Evolutionary conservation across 148 eudicot species (phyloP).

Genomic region (Heliosperma pusillum): DNA sequence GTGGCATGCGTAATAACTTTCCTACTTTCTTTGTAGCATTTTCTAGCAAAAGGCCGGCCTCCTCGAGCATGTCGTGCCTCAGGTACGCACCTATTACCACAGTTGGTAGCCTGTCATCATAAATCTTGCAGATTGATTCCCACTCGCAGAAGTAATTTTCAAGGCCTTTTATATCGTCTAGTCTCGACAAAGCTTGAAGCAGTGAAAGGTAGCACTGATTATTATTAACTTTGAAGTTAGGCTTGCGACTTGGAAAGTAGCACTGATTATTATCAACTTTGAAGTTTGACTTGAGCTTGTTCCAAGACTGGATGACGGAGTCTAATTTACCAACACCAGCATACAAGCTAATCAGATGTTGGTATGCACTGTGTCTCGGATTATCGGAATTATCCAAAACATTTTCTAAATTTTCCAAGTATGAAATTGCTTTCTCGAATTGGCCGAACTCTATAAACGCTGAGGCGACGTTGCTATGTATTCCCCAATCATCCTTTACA

Average conservation of each 20-base stretch:
- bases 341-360: conserved; percentile 51
- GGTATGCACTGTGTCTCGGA: conserved; percentile 36
- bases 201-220: conserved; percentile 42
- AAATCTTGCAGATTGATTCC: conserved; percentile 37
- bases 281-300: conserved; percentile 38
- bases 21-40: conserved; percentile 28
- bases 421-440: conserved; percentile 45
- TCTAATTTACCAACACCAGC: conserved; percentile 41
- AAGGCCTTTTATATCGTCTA: conserved; percentile 41
- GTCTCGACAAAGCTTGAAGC: conserved; percentile 50
- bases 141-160: conserved; percentile 52
- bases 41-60: conserved; percentile 45
- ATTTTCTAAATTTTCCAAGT: conserved; percentile 46
- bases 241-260: conserved; percentile 43
- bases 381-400: conserved; percentile 20
- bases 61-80: conserved; percentile 41
- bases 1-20: conserved; percentile 24
- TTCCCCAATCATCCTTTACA: conserved; percentile 40
- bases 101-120: conserved; percentile 50
- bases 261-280: conserved; percentile 32
- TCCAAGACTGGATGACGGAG: conserved; percentile 56
- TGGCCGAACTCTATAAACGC: conserved; percentile 44
- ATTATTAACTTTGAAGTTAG: conserved; percentile 25
- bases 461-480: conserved; percentile 48
- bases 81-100: conserved; percentile 43